Conservation (phyloP, 345 rosid species). For the Rhodomyrtus tomentosa region DNA sequence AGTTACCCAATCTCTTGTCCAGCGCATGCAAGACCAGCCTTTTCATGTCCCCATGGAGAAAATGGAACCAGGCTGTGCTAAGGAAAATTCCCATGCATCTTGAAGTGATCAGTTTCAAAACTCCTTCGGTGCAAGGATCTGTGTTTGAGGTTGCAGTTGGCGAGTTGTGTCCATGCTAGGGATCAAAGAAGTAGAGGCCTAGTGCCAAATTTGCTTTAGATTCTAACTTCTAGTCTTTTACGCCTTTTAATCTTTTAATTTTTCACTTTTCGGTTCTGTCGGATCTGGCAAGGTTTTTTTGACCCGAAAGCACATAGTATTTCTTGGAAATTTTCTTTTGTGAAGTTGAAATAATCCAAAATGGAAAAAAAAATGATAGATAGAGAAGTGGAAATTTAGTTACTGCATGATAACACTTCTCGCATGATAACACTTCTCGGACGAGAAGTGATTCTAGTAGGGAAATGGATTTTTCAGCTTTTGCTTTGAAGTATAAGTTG, state of each 20-base stretch:
- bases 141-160: conserved; percentile 20
- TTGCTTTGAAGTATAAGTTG: too few relatives aligned
- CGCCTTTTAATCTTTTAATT: not conserved
- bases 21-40: conserved; percentile 27
- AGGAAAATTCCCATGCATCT: not conserved
- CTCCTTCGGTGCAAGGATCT: conserved; percentile 8
- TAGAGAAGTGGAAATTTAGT: too few relatives aligned
- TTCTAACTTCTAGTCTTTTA: not conserved
- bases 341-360: too few relatives aligned
- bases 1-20: conserved; percentile 16
- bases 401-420: too few relatives aligned
- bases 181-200: not conserved
- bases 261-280: not conserved
- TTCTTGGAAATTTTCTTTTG: too few relatives aligned
- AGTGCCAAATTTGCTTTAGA: not conserved
- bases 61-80: not conserved
- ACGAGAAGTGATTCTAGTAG: too few relatives aligned
- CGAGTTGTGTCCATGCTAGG: conserved; percentile 25
- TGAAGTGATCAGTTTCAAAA: not conserved
- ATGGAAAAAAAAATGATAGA: too few relatives aligned
- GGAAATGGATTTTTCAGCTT: too few relatives aligned
- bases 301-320: too few relatives aligned
- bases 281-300: not conserved
- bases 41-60: conserved; percentile 1
- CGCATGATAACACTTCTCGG: too few relatives aligned